phyloP scores from a whole-genome alignment of 306 rosid species.

The Cucumis cinereus region DNA sequence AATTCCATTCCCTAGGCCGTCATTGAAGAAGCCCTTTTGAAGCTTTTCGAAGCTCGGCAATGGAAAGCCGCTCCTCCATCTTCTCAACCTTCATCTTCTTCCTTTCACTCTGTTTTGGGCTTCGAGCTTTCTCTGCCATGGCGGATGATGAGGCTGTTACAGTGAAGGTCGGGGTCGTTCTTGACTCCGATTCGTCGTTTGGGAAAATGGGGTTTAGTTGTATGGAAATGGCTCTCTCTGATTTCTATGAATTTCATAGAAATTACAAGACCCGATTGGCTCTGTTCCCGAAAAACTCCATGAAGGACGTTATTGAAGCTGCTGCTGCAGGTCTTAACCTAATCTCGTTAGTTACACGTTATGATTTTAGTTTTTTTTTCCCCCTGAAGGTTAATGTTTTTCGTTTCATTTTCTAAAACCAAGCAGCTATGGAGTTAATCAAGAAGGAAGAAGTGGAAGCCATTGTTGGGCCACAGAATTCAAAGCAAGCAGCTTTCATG shows the following conservation, averaged over 20 bases:
- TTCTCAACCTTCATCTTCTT: neutral
- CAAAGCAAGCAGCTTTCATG: conserved; percentile 19
- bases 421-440: conserved; percentile 32
- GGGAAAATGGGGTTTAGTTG: conserved; percentile 14
- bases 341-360: neutral
- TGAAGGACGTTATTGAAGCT: conserved; percentile 7
- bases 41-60: neutral
- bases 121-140: neutral
- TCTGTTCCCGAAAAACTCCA: conserved; percentile 7
- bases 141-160: neutral
- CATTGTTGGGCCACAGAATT: conserved; percentile 22
- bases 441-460: conserved; percentile 31
- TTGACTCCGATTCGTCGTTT: neutral
- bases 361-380: neutral
- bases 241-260: conserved; percentile 17
- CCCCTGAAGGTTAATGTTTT: neutral
- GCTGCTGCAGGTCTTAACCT: conserved; percentile 10
- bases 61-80: neutral
- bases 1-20: neutral
- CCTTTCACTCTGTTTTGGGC: neutral
- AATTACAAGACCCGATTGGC: conserved; percentile 21
- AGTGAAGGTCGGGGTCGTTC: conserved; percentile 7
- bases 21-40: neutral
- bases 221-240: conserved; percentile 20
- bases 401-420: too few relatives aligned